phyloP scores from a whole-genome alignment of 148 eudicot genomes.

The Vaccinium vitisidaea region DNA sequence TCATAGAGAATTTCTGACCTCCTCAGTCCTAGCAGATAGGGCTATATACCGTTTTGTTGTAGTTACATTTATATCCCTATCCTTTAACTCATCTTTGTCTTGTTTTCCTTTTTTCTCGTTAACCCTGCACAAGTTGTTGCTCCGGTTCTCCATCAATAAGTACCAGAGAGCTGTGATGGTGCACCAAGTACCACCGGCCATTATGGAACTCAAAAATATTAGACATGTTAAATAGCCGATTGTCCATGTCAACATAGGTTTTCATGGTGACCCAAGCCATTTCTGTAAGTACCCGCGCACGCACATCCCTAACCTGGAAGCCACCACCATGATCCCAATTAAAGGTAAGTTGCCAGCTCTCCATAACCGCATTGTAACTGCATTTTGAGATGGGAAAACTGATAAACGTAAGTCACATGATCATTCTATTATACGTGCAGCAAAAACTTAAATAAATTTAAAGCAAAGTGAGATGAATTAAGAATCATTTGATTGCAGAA shows the following conservation, averaged over 20 bases:
- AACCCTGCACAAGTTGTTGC: slow-evolving; percentile 52
- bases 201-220: slow-evolving; percentile 73
- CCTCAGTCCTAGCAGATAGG: slow-evolving; percentile 33
- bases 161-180: slow-evolving; percentile 79
- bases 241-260: slow-evolving; percentile 55
- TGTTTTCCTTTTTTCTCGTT: slow-evolving; percentile 9
- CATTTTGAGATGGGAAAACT: background rate
- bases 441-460: background rate
- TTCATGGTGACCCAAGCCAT: slow-evolving; percentile 95
- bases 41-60: slow-evolving; percentile 28
- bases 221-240: slow-evolving; percentile 54
- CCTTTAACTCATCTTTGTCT: slow-evolving; percentile 17
- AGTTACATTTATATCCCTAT: slow-evolving; percentile 38
- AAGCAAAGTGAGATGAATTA: background rate
- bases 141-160: slow-evolving; percentile 64
- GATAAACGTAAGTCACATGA: background rate
- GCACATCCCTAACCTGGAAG: slow-evolving; percentile 74
- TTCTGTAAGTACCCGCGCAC: slow-evolving; percentile 64
- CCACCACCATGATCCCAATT: slow-evolving; percentile 65
- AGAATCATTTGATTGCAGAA: background rate
- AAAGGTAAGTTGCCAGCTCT: slow-evolving; percentile 78
- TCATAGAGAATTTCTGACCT: slow-evolving; percentile 26
- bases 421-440: background rate
- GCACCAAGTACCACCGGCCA: slow-evolving; percentile 94
- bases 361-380: slow-evolving; percentile 76